Base-by-base conservation (phyloP, 164 flowering plant species). In the Dillenia suffruticosa region DNA sequence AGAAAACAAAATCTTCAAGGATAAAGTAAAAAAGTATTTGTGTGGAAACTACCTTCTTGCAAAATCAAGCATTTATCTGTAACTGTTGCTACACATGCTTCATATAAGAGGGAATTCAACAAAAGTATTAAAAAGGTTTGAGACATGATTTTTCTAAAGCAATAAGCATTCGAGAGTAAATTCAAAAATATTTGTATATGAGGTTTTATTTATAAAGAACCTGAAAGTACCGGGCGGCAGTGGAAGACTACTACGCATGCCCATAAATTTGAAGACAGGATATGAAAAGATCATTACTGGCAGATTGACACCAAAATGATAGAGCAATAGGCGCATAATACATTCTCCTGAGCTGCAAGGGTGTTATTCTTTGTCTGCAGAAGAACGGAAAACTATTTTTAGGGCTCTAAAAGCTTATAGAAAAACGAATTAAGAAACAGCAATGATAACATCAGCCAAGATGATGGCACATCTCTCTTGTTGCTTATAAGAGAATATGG, bases 181-280 rank as follows among this genome's bases (percentile, higher is more conserved):
- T 11, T 54, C 12, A 51, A 24, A 12, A 24, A 58, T 59, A 17
- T 49, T 47, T 9, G 32, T 24, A 32, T 58, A 69, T 69, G 47
- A 77, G 75, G 77, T 72, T 61, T 63, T 62, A 77, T 74, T 65
- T 69, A 68, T 71, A 83, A 85, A 80, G 89, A 85, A 80, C 83
- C 81, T 82, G 85, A 74, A 81, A 71, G 71, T 90, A 95, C 99
- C 97, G 87, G 99, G 88, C 51, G 99, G 99, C 82, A 95, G 72
- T 48, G 97, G 99, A 59, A 95, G 90, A 70, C 81, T 85, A 70
- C 96, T 92, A 51, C 80, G 78, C 99, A 95, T 89, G 72, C 99
- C 99, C 97, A 92, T 95, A 75, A 9, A 70, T 78, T 63, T 89
- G 84, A 92, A 95, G 68, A 92, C 92, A 57, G 99, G 97, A 71